phyloP scores from a whole-genome alignment of 257 asterid species.

The Nyctanthes arbortristis region DNA sequence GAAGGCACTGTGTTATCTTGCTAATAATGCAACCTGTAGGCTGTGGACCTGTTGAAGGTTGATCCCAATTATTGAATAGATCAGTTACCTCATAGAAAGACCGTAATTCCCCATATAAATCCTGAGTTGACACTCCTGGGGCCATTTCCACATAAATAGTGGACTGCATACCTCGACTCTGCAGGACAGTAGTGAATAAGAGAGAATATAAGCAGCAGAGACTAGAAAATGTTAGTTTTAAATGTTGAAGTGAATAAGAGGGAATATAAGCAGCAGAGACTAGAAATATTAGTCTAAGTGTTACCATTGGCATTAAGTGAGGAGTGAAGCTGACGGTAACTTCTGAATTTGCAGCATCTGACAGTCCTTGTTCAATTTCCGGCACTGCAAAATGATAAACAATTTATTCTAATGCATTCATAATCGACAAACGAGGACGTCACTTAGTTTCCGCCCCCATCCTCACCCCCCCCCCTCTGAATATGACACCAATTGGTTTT shows the following conservation, averaged over 20 bases:
- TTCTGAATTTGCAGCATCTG: slow-evolving; percentile 71
- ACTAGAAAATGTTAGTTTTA: slow-evolving; percentile 8
- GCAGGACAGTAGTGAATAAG: slow-evolving; percentile 13
- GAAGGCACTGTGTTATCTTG: too few relatives aligned
- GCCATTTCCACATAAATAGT: slow-evolving; percentile 92
- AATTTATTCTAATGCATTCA: not conserved
- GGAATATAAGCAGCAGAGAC: not conserved
- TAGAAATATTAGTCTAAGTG: slow-evolving; percentile 12
- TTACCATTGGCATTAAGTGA: slow-evolving; percentile 96
- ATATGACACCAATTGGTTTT: not conserved
- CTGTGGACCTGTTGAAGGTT: not conserved
- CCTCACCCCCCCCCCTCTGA: too few relatives aligned
- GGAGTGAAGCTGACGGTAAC: slow-evolving; percentile 99
- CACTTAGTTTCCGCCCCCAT: too few relatives aligned
- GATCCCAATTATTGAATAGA: not conserved
- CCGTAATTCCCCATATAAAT: slow-evolving; percentile 56
- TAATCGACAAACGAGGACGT: not conserved
- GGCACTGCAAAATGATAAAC: slow-evolving; percentile 58
- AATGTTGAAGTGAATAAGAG: not conserved
- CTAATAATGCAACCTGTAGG: not conserved
- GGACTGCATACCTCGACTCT: slow-evolving; percentile 99
- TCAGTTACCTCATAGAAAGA: slow-evolving; percentile 64
- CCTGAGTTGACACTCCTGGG: slow-evolving; percentile 69
- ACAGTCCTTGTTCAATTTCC: slow-evolving; percentile 96
- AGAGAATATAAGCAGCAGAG: not conserved